Conservation (phyloP, 2,329 filamentous ascomycete genomes). For the Talaromyces sp. region DNA sequence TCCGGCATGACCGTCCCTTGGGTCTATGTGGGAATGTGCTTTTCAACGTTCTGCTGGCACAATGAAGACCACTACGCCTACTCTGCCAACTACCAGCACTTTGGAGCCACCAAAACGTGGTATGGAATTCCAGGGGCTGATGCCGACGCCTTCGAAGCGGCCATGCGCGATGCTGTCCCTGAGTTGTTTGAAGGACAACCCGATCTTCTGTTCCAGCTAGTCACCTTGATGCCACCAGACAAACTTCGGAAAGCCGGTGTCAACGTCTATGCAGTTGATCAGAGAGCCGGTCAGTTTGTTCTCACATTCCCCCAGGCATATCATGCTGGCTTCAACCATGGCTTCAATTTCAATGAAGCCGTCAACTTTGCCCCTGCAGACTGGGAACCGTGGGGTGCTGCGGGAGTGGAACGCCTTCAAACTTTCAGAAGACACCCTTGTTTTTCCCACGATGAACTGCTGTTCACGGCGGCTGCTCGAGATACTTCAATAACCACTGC, state of each 20-base stretch:
- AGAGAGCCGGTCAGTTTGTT: conserved; percentile 92
- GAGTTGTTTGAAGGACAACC: conserved; percentile 97
- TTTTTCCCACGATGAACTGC: conserved; percentile 93
- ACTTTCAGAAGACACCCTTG: conserved; percentile 89
- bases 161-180: conserved; percentile 92
- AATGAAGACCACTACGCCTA: conserved; percentile 98
- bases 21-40: conserved; percentile 99
- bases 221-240: conserved; percentile 92
- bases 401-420: conserved; percentile 82
- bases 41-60: conserved; percentile 99
- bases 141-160: conserved; percentile 89
- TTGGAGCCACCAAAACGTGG: conserved; percentile 98
- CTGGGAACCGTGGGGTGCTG: conserved; percentile 90
- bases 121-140: conserved; percentile 96
- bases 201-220: conserved; percentile 92
- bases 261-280: conserved; percentile 90
- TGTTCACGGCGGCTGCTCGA: conserved; percentile 85
- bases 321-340: conserved; percentile 97
- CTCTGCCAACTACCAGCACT: conserved; percentile 97
- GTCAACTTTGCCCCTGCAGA: conserved; percentile 96
- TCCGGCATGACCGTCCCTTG: conserved; percentile 99
- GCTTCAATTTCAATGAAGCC: conserved; percentile 98
- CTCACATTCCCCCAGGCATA: conserved; percentile 97
- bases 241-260: conserved; percentile 92
- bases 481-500: conserved; percentile 84